These are phyloP conservation scores for Glomus cerebriforme DNA, from an alignment of 192 early-diverging fungal species.

Conservation along the genomic window DNA sequence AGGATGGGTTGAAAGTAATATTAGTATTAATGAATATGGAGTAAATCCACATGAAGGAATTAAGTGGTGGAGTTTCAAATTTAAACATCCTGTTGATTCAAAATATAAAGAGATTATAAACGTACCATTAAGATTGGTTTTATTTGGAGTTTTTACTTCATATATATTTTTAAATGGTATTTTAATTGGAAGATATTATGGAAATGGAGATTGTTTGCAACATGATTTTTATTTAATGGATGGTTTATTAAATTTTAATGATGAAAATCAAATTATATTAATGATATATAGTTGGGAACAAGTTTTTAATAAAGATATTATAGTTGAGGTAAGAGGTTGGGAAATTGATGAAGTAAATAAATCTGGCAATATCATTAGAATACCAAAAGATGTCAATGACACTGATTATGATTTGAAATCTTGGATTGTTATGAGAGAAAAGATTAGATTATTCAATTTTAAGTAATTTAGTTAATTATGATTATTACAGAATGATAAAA, in stretches of 20 bases:
- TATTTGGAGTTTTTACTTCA: conserved; percentile 69
- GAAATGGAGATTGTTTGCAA: conserved; percentile 66
- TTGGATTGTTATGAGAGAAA: conserved; percentile 26
- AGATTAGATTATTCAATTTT: not conserved
- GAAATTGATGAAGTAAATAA: conserved; percentile 31
- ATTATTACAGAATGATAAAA: no score
- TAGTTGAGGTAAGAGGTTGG: conserved; percentile 30
- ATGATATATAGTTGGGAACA: conserved; percentile 51
- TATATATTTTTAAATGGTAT: conserved; percentile 70
- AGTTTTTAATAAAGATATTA: conserved; percentile 1
- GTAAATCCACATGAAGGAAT: conserved; percentile 36
- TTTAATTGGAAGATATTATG: conserved; percentile 71
- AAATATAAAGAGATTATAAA: conserved; percentile 14
- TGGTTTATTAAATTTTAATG: conserved; percentile 43
- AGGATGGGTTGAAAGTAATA: conserved; percentile 45
- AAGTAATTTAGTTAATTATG: no score
- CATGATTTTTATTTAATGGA: conserved; percentile 71
- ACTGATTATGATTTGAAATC: conserved; percentile 5
- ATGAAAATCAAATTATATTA: conserved; percentile 46
- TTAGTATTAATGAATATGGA: conserved; percentile 2
- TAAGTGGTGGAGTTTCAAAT: conserved; percentile 44
- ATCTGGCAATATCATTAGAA: conserved; percentile 22
- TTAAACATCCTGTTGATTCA: conserved; percentile 4
- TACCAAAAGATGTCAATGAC: not conserved
- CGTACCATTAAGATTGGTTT: conserved; percentile 64